Evolutionary conservation across 768 basidiomycete genomes (phyloP).

Genomic region (Auricularia heimuer): DNA sequence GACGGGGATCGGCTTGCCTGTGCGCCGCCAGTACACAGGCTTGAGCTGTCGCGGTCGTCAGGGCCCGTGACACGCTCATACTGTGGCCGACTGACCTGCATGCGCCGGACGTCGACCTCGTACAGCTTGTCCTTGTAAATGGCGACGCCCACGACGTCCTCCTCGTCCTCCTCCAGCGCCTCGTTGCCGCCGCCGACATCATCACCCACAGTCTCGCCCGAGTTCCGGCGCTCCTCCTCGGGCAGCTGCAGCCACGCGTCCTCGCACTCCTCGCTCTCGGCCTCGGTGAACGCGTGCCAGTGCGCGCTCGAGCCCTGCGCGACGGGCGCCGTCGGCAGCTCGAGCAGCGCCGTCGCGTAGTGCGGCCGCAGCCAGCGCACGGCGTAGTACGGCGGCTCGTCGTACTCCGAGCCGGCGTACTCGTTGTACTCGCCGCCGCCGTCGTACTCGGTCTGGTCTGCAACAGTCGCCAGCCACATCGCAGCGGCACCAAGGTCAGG

Average conservation of each 20-base stretch:
- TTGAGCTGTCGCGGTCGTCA: slow-evolving; percentile 15
- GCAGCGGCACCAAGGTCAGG: too few species aligned
- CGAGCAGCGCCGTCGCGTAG: slow-evolving; percentile 8
- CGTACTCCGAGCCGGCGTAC: not conserved
- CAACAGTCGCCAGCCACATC: too few species aligned
- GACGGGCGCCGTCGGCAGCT: slow-evolving; percentile 15
- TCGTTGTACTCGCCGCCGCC: too few species aligned
- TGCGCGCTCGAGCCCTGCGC: slow-evolving; percentile 1
- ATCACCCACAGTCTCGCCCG: not conserved
- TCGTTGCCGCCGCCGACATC: slow-evolving; percentile 1
- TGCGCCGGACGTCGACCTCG: slow-evolving; percentile 19
- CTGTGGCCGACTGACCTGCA: slow-evolving; percentile 13
- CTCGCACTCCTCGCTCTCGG: slow-evolving; percentile 18
- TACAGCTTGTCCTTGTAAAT: slow-evolving; percentile 18
- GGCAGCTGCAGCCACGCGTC: slow-evolving; percentile 16
- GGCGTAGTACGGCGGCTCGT: not conserved
- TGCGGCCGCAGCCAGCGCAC: slow-evolving; percentile 13
- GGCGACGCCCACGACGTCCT: slow-evolving; percentile 15
- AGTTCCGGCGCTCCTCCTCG: slow-evolving; percentile 6
- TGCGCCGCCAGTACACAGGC: slow-evolving; percentile 32
- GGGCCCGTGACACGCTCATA: not conserved
- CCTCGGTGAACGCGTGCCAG: slow-evolving; percentile 16
- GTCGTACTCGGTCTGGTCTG: too few species aligned
- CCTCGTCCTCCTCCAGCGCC: slow-evolving; percentile 10
- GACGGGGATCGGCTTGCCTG: slow-evolving; percentile 26